Base-by-base conservation (phyloP, 805 yeast species). In the Candida germanica region DNA sequence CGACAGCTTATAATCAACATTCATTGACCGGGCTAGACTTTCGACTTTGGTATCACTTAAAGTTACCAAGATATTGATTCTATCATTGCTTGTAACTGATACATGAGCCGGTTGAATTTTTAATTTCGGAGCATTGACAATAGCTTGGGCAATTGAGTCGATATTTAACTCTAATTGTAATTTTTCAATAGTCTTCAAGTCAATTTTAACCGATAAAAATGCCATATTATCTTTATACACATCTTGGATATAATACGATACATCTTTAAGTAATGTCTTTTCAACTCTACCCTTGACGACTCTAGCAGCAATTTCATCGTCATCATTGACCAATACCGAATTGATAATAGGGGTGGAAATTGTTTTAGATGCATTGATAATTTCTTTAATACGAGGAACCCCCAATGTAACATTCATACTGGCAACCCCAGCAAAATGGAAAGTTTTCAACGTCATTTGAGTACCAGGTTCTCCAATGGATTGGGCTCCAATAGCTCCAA, bases 371-470 rank as follows among this genome's bases (percentile, higher is more conserved):
- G 98, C 98, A 59, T 93, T 93, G 59, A 93, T 93, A 59, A 93
- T 93, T 71, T 93, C 98, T 66, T 93, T 93, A 59, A 93, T 91
- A 77, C 98, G 96, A 33, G 98, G 98, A 35, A 93, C 98, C 77
- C 98, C 98, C 49, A 93, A 76, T 0, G 98, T 93, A 47, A 91
- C 96, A 69, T 93, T 93, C 97, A 91, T 93, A 31, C 96, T 85
- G 23, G 98, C 98, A 39, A 93, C 98, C 74, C 98, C 98, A 53
- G 98, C 98, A 74, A 93, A 93, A 73, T 93, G 98, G 87, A 91
- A 91, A 50, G 82, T 77, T 57, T 77, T 77, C 59, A 77, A 74
- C 4, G 98, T 93, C 98, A 93, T 93, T 67, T 93, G 98, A 1
- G 98, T 93, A 59, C 98, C 98, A 15, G 98, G 98, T 58, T 91